A percentile compares a stretch with the other conserved stretches of the same genome.
Conservation (phyloP, 164 flowering plant species). For the Dillenia turbinata region DNA sequence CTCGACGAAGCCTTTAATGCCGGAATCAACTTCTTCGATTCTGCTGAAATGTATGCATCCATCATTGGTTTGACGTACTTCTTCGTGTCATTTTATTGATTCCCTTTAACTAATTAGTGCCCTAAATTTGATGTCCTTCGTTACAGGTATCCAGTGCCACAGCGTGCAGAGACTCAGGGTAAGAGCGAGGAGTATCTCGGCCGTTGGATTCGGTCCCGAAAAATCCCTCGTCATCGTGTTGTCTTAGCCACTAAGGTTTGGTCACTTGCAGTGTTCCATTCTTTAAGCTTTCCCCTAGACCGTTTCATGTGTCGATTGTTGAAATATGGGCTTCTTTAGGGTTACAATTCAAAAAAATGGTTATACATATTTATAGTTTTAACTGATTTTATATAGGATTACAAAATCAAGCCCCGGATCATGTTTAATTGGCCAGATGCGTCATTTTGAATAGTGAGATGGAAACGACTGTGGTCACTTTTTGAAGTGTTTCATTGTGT, state of each 20-base stretch:
- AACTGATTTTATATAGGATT: too few relatives aligned
- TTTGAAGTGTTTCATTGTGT: too few relatives aligned
- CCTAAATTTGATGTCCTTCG: neutral
- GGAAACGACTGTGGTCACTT: too few relatives aligned
- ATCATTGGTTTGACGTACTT: too few relatives aligned
- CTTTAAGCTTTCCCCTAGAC: too few relatives aligned
- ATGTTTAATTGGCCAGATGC: too few relatives aligned
- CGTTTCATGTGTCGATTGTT: too few relatives aligned
- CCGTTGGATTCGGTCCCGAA: slow-evolving; percentile 56
- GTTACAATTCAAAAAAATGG: neutral
- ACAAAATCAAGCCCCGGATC: too few relatives aligned
- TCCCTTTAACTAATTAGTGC: neutral
- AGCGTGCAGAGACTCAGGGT: slow-evolving; percentile 74
- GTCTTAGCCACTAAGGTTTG: slow-evolving; percentile 75
- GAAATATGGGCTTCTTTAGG: too few relatives aligned
- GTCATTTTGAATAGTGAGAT: too few relatives aligned
- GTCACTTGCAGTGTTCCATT: too few relatives aligned
- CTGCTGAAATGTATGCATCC: slow-evolving; percentile 70
- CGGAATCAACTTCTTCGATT: slow-evolving; percentile 84
- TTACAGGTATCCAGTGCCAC: slow-evolving; percentile 87
- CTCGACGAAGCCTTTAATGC: slow-evolving; percentile 62
- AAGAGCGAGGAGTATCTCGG: slow-evolving; percentile 84
- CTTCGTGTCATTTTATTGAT: neutral
- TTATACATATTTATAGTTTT: neutral
- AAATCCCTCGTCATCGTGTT: slow-evolving; percentile 52